Conservation (phyloP, 179 eudicot species). For the Spinacia oleracea region DNA sequence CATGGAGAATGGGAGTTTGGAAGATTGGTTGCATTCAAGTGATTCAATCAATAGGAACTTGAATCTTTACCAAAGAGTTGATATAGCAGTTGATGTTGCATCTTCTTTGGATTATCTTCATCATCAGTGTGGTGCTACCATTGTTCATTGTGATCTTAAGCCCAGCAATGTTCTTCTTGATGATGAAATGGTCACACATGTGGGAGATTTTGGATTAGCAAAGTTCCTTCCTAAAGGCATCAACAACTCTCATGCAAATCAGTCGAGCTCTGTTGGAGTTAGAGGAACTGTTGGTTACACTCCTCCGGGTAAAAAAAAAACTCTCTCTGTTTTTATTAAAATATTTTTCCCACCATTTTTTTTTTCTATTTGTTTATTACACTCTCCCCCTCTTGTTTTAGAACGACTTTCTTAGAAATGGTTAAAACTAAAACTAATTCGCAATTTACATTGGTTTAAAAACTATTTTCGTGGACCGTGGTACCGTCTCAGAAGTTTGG, state of each 20-base stretch:
- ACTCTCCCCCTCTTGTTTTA: too few species aligned
- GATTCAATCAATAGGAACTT: not conserved
- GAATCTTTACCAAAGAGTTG: slow-evolving; percentile 26
- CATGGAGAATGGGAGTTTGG: slow-evolving; percentile 34
- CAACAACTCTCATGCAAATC: not conserved
- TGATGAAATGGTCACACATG: slow-evolving; percentile 33
- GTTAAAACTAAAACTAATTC: too few species aligned
- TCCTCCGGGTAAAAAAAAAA: slow-evolving; percentile 40
- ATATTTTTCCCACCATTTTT: too few species aligned
- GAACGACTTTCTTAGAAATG: too few species aligned
- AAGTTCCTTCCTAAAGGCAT: slow-evolving; percentile 14
- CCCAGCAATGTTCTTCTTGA: slow-evolving; percentile 40
- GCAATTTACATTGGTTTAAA: too few species aligned
- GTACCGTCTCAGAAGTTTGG: too few species aligned
- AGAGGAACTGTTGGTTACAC: slow-evolving; percentile 38
- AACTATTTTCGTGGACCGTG: too few species aligned
- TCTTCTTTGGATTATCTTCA: slow-evolving; percentile 35
- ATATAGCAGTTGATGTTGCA: slow-evolving; percentile 29
- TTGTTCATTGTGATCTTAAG: slow-evolving; percentile 39
- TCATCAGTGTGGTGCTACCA: slow-evolving; percentile 7
- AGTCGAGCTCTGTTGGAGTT: slow-evolving; percentile 27
- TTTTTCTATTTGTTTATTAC: too few species aligned
- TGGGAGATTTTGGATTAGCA: slow-evolving; percentile 36
- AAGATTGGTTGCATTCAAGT: slow-evolving; percentile 27
- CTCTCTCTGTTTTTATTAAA: too few species aligned